phyloP scores from a whole-genome alignment of 1,284 basidiomycete genomes.

The Phylloporus gajari region DNA sequence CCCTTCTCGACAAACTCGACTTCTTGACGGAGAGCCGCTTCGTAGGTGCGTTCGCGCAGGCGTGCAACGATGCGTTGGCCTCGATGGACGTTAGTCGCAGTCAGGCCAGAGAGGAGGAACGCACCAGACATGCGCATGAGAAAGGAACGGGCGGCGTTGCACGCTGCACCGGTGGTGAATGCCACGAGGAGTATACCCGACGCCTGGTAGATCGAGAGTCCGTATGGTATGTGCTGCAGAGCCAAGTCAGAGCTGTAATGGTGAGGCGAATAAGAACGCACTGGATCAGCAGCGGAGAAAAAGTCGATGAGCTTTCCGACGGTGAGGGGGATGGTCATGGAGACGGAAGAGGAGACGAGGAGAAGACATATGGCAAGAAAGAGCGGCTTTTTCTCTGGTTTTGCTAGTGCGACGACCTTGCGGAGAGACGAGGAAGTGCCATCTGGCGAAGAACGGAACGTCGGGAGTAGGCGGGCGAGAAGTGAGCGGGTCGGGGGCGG shows the following conservation, averaged over 20 bases:
- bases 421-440: constrained; percentile 69
- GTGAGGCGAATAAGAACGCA: constrained; percentile 49
- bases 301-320: constrained; percentile 93
- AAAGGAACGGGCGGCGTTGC: constrained; percentile 89
- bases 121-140: constrained; percentile 87
- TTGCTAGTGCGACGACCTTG: constrained; percentile 81
- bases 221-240: constrained; percentile 76
- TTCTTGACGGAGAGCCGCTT: constrained; percentile 86
- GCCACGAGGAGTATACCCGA: constrained; percentile 78
- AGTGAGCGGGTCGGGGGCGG: constrained; percentile 44
- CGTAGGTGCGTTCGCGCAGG: constrained; percentile 86
- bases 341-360: constrained; percentile 79
- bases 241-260: not conserved
- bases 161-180: constrained; percentile 89
- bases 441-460: constrained; percentile 46
- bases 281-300: constrained; percentile 78
- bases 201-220: constrained; percentile 83
- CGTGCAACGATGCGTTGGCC: constrained; percentile 94
- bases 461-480: constrained; percentile 51
- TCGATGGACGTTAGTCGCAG: constrained; percentile 20
- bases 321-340: constrained; percentile 91
- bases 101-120: constrained; percentile 23
- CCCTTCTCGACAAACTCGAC: constrained; percentile 93
- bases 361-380: constrained; percentile 75
- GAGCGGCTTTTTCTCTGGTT: constrained; percentile 81